Conservation (phyloP, 371 early-diverging fungal species). For the Lichtheimia ramosa region DNA sequence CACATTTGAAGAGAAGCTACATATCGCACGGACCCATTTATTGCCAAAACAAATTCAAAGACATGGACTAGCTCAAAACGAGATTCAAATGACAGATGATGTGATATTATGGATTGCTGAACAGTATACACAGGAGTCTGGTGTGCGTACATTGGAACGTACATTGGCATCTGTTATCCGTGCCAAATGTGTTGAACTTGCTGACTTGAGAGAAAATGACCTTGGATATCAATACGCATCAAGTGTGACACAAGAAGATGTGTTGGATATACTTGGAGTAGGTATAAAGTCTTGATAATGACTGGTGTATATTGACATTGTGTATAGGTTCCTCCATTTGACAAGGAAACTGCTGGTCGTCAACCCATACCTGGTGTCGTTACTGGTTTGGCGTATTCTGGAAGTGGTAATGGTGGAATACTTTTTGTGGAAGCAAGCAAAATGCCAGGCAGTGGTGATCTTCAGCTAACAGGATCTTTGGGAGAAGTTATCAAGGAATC, state of each 20-base stretch:
- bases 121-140: slow-evolving; percentile 81
- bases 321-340: slow-evolving; percentile 21
- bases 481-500: slow-evolving; percentile 90
- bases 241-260: slow-evolving; percentile 28
- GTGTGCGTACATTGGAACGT: slow-evolving; percentile 80
- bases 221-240: slow-evolving; percentile 26
- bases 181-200: slow-evolving; percentile 70
- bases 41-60: slow-evolving; percentile 66
- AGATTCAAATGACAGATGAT: slow-evolving; percentile 50
- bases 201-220: slow-evolving; percentile 30
- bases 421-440: slow-evolving; percentile 79
- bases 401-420: slow-evolving; percentile 73
- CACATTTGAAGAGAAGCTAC: slow-evolving; percentile 78
- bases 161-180: slow-evolving; percentile 74
- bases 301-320: background rate
- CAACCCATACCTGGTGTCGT: slow-evolving; percentile 71
- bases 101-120: slow-evolving; percentile 62
- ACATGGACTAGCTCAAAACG: slow-evolving; percentile 59
- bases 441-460: slow-evolving; percentile 72
- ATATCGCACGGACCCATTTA: slow-evolving; percentile 49
- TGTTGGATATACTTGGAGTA: slow-evolving; percentile 72
- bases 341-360: slow-evolving; percentile 70
- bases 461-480: slow-evolving; percentile 79
- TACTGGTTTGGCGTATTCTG: slow-evolving; percentile 82
- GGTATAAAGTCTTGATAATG: background rate